These are phyloP conservation scores for Podaxis pistillaris DNA, from an alignment of 768 basidiomycete species.

Conservation along the genomic window DNA sequence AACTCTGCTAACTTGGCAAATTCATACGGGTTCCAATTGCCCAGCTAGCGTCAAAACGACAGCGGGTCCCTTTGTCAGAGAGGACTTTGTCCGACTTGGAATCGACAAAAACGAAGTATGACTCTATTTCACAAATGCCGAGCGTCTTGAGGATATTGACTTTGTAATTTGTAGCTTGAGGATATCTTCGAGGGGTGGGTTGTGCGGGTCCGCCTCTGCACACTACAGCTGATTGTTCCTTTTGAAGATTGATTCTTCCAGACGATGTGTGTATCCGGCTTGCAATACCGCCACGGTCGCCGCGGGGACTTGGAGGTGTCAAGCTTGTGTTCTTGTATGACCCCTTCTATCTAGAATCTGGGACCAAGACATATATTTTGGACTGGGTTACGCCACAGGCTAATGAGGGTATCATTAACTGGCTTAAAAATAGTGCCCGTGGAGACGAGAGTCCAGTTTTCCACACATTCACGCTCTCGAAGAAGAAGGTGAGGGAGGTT, in stretches of 20 bases:
- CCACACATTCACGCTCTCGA: constrained; percentile 52
- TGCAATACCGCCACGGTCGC: constrained; percentile 26
- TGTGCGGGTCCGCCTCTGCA: neutral
- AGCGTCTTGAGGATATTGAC: neutral
- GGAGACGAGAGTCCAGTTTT: constrained; percentile 28
- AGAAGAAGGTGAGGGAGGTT: constrained; percentile 36
- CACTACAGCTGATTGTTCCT: neutral
- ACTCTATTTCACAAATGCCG: neutral
- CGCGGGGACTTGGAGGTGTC: constrained; percentile 19
- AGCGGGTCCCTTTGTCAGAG: constrained; percentile 2
- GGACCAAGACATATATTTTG: constrained; percentile 42
- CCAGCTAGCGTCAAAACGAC: neutral
- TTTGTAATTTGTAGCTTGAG: neutral
- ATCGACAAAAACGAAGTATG: neutral
- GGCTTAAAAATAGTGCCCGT: constrained; percentile 26
- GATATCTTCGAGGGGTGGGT: constrained; percentile 1
- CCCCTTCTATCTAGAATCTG: constrained; percentile 53
- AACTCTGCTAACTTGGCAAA: neutral
- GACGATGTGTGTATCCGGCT: constrained; percentile 43
- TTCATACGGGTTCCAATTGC: neutral
- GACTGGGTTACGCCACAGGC: constrained; percentile 46
- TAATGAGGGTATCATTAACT: constrained; percentile 31
- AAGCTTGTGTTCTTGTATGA: constrained; percentile 50
- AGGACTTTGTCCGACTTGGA: constrained; percentile 2
- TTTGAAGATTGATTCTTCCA: constrained; percentile 31